phyloP scores from a whole-genome alignment of 2,329 filamentous ascomycete species.

The Sordariomycetes sp. region DNA sequence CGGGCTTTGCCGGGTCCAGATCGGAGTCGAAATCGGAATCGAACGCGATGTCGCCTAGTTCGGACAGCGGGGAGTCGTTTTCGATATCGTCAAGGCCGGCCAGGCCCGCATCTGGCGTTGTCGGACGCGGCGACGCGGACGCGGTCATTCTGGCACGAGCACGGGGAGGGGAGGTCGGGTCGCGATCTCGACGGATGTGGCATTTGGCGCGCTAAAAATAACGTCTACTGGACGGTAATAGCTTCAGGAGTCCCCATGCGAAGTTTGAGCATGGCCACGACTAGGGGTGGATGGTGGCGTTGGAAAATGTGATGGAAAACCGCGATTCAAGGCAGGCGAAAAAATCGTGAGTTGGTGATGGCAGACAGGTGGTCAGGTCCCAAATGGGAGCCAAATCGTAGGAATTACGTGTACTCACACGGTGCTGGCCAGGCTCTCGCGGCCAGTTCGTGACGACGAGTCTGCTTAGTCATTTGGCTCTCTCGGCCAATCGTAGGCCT shows the following conservation, averaged over 20 bases:
- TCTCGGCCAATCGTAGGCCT: not conserved
- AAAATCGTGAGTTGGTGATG: constrained; percentile 7
- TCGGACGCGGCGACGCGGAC: constrained; percentile 42
- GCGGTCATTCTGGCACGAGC: constrained; percentile 44
- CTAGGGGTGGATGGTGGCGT: constrained; percentile 16
- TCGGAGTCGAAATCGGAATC: constrained; percentile 10
- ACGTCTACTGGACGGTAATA: constrained; percentile 40
- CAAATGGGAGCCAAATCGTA: not conserved
- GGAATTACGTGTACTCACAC: constrained; percentile 5
- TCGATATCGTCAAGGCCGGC: constrained; percentile 12
- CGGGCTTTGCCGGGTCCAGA: constrained; percentile 5
- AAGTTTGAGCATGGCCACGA: constrained; percentile 46
- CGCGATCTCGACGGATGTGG: constrained; percentile 43
- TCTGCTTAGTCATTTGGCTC: not conserved
- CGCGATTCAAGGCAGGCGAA: constrained; percentile 2
- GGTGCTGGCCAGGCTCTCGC: not conserved
- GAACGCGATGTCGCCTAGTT: constrained; percentile 4
- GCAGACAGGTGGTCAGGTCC: constrained; percentile 1
- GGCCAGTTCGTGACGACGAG: not conserved
- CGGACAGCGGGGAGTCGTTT: constrained; percentile 4
- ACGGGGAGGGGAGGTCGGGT: constrained; percentile 31
- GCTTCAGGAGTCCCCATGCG: constrained; percentile 31
- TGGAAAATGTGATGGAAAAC: constrained; percentile 4
- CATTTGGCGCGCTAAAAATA: constrained; percentile 47
- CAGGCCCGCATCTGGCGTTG: constrained; percentile 24